Evolutionary conservation across 805 yeast genomes (phyloP), one percentile per base, ranked within the genome.

Genomic region (Yarrowia bubula): DNA sequence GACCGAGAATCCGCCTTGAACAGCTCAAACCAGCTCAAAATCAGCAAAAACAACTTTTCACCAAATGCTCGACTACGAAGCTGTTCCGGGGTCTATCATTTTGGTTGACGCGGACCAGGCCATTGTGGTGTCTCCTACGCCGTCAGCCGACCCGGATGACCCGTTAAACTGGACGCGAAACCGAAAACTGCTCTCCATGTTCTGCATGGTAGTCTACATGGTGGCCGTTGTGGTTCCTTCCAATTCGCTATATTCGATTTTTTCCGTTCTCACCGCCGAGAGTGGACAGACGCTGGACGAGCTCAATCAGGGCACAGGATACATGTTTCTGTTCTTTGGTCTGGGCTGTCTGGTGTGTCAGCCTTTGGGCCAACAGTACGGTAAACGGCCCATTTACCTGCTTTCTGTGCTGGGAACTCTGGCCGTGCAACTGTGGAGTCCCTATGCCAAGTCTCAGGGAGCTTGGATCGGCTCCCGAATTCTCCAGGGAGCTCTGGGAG

Each of bases 131-230:
- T 55, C 61, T 17, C 91, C 92, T 35, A 83, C 84, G 6, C 92
- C 92, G 1, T 81, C 88, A 0, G 83, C 81, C 60, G 86, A 86
- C 67, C 88, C 90, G 5, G 83, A 86, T 68, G 92, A 87, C 70
- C 91, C 91, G 1, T 75, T 87, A 64, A 86, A 85, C 69, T 87
- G 91, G 91, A 62, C 82, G 1, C 73, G 70, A 15, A 67, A 70
- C 44, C 78, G 88, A 60, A 86, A 86, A 70, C 73, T 76, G 74
- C 50, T 81, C 37, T 79, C 81, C 51, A 75, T 83, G 61, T 75
- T 80, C 14, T 33, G 73, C 57, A 70, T 75, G n/a, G 66, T 72
- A 42, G 67, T 72, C 35, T 81, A 80, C 68, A 77, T 79, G 11
- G 77, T 77, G 62, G 78, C 80, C 39, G 78, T 80, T 1, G 85